A percentile compares a stretch with the other conserved stretches of the same genome.
Conservation (phyloP, 2,329 filamentous ascomycete species). For the Clarireedia monteithiana region DNA sequence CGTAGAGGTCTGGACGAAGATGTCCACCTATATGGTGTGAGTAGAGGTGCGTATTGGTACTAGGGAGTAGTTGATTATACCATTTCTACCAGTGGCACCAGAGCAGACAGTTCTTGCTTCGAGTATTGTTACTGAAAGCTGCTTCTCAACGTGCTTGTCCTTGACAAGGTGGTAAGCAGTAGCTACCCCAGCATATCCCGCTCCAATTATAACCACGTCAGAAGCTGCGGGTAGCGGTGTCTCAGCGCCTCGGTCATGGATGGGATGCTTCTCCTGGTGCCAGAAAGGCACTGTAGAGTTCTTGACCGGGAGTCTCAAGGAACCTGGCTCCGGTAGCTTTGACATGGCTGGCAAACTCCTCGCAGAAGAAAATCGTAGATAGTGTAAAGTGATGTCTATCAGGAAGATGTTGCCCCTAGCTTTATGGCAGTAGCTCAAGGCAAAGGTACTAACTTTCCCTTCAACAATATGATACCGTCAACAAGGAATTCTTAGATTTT, state of each 20-base stretch:
- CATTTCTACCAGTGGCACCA: slow-evolving; percentile 67
- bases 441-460: too few relatives aligned
- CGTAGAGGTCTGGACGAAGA: slow-evolving; percentile 7
- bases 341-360: not conserved
- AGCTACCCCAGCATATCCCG: slow-evolving; percentile 13
- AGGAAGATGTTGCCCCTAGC: too few relatives aligned
- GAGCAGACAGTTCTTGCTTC: slow-evolving; percentile 74
- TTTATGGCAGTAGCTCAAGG: too few relatives aligned
- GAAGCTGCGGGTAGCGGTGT: slow-evolving; percentile 5
- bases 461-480: too few relatives aligned
- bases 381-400: too few relatives aligned
- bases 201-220: slow-evolving; percentile 18
- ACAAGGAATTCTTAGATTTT: too few relatives aligned
- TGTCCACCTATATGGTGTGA: not conserved
- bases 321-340: not conserved
- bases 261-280: slow-evolving; percentile 5
- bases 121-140: slow-evolving; percentile 51
- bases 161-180: slow-evolving; percentile 25
- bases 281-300: slow-evolving; percentile 9
- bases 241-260: slow-evolving; percentile 9
- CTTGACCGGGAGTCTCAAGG: not conserved
- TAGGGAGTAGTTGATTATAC: slow-evolving; percentile 20
- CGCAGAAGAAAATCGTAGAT: not conserved
- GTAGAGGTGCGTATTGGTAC: not conserved
- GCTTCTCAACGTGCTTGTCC: slow-evolving; percentile 29